phyloP scores from a whole-genome alignment of 768 basidiomycete genomes.

The Mycena venus region DNA sequence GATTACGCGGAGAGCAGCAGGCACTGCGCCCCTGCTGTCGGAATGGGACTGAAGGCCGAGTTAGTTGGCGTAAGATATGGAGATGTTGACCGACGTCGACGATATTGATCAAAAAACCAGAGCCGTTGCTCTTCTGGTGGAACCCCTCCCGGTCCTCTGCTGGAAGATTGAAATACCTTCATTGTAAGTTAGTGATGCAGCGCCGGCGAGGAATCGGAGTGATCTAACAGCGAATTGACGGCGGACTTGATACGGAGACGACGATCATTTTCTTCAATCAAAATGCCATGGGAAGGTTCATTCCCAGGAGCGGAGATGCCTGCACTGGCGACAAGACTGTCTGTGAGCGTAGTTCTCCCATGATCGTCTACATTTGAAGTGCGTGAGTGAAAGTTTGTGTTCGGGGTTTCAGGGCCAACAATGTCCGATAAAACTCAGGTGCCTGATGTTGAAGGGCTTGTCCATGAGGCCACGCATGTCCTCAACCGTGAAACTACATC shows the following conservation, averaged over 20 bases:
- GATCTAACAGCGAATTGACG: conserved; percentile 80
- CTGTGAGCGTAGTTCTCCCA: conserved; percentile 99
- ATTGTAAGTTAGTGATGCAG: background rate
- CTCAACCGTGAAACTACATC: conserved; percentile 72
- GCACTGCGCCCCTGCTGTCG: conserved; percentile 99
- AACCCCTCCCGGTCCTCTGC: conserved; percentile 85
- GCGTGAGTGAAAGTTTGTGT: too few species aligned
- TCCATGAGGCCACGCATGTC: conserved; percentile 91
- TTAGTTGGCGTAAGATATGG: too few species aligned
- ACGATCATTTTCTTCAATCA: conserved; percentile 98
- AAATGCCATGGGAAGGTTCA: conserved; percentile 96
- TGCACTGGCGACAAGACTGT: conserved; percentile 98
- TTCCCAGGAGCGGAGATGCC: conserved; percentile 97
- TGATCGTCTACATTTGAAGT: conserved; percentile 89
- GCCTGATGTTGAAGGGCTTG: conserved; percentile 88
- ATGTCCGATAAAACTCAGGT: conserved; percentile 65
- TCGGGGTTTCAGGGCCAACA: conserved; percentile 20
- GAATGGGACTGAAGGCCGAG: conserved; percentile 78
- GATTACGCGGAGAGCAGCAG: conserved; percentile 99
- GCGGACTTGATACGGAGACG: conserved; percentile 99
- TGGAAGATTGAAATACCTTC: conserved; percentile 95
- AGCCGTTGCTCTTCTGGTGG: conserved; percentile 94
- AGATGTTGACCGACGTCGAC: conserved; percentile 74
- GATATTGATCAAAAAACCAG: conserved; percentile 99
- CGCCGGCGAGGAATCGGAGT: background rate